Conservation (phyloP, 768 basidiomycete species). For the Xerocomellus amylosporus region DNA sequence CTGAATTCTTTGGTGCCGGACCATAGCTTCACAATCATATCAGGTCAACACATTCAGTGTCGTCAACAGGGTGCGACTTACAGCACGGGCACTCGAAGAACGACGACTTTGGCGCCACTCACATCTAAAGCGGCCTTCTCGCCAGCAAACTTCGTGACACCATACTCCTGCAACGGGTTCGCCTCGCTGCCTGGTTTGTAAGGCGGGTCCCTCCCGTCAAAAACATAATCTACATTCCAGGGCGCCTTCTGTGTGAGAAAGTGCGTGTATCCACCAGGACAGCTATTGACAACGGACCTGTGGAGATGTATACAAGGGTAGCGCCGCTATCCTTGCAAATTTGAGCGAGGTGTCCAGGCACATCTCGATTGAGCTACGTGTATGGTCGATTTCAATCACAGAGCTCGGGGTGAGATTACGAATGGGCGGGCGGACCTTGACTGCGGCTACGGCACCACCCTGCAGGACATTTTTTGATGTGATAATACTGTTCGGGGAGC, state of each 20-base stretch:
- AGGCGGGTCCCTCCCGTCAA: slow-evolving; percentile 89
- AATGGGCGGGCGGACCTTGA: slow-evolving; percentile 43
- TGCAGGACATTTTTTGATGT: not conserved
- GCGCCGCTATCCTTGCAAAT: slow-evolving; percentile 61
- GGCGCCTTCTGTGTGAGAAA: slow-evolving; percentile 9
- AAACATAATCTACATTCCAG: slow-evolving; percentile 76
- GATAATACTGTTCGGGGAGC: not conserved
- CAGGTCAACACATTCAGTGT: not conserved
- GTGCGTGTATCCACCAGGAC: not conserved
- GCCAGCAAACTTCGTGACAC: slow-evolving; percentile 80
- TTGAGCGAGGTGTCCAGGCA: slow-evolving; percentile 68
- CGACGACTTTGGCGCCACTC: slow-evolving; percentile 53
- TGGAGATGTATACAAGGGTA: slow-evolving; percentile 88
- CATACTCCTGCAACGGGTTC: slow-evolving; percentile 89
- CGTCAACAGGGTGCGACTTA: slow-evolving; percentile 34
- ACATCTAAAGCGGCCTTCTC: slow-evolving; percentile 73
- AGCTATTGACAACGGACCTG: slow-evolving; percentile 46
- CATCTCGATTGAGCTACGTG: slow-evolving; percentile 71
- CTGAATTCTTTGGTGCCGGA: slow-evolving; percentile 76
- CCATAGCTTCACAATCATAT: slow-evolving; percentile 68
- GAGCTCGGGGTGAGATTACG: not conserved
- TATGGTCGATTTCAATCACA: not conserved
- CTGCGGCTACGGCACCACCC: slow-evolving; percentile 64
- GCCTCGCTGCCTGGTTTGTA: slow-evolving; percentile 72
- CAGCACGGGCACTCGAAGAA: slow-evolving; percentile 91